These are phyloP conservation scores for Eucalyptus erythrocorys DNA, from an alignment of 345 rosid species.

Conservation along the genomic window DNA sequence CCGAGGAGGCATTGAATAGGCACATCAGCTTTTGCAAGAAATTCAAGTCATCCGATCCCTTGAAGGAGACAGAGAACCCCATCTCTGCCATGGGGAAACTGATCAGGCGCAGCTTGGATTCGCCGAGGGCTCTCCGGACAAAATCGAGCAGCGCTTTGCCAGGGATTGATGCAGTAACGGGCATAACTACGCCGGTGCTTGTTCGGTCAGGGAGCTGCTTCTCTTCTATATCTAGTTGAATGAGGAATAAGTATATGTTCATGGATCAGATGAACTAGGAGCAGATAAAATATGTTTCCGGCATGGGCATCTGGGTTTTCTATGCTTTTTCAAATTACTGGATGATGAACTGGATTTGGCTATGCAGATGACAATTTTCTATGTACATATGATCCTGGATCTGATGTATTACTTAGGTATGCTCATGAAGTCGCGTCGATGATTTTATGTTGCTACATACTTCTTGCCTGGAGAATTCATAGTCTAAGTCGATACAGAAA, in stretches of 20 bases:
- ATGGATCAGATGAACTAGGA: neutral
- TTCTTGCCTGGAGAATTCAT: neutral
- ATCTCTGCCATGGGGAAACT: slow-evolving; percentile 45
- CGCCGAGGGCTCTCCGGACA: slow-evolving; percentile 18
- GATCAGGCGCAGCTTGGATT: slow-evolving; percentile 49
- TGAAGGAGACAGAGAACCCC: slow-evolving; percentile 36
- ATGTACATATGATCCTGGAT: neutral
- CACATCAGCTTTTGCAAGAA: slow-evolving; percentile 29
- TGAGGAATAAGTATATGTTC: neutral
- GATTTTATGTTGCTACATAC: neutral
- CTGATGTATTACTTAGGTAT: neutral
- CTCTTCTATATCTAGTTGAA: neutral
- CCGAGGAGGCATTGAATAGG: slow-evolving; percentile 41
- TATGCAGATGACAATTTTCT: neutral
- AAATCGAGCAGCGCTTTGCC: slow-evolving; percentile 31
- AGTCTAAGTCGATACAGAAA: neutral
- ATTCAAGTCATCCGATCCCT: slow-evolving; percentile 10
- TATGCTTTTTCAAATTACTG: neutral
- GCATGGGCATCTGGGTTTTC: neutral
- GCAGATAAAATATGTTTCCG: neutral
- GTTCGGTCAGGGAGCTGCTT: slow-evolving; percentile 4
- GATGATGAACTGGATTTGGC: neutral
- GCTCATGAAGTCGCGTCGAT: neutral
- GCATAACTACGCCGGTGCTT: neutral
- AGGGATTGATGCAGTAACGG: neutral